Percentiles rank a stretch among this genome's conserved stretches.
These are phyloP conservation scores for Fusarium sp. DNA, from an alignment of 2,329 filamentous ascomycete species.

Conservation along the genomic window DNA sequence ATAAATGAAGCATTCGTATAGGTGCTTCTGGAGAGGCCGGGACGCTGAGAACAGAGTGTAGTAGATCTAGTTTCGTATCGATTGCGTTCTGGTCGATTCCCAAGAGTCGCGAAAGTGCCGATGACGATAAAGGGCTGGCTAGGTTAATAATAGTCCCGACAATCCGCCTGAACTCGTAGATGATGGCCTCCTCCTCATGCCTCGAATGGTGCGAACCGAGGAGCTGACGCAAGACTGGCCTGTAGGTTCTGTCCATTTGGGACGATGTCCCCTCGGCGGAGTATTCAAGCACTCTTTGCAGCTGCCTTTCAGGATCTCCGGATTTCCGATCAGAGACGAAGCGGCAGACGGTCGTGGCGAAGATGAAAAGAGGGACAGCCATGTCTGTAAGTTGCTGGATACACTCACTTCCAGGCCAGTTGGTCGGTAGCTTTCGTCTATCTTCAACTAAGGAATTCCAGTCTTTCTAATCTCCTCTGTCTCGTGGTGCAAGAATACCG, in stretches of 20 bases:
- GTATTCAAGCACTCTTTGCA: not conserved
- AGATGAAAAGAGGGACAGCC: not conserved
- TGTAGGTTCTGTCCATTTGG: rapidly evolving
- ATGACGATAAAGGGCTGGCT: not conserved
- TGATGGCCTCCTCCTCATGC: not conserved
- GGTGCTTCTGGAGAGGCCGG: not conserved
- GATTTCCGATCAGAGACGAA: not conserved
- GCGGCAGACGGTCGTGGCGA: not conserved
- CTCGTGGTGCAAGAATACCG: rapidly evolving
- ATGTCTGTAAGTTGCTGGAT: rapidly evolving
- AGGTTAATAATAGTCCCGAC: not conserved
- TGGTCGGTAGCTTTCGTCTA: rapidly evolving
- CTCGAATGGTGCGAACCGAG: not conserved
- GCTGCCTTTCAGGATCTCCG: not conserved
- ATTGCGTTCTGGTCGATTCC: not conserved
- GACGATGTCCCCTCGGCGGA: rapidly evolving
- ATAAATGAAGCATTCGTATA: not conserved
- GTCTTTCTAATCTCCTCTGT: rapidly evolving
- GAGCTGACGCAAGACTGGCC: not conserved
- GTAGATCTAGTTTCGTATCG: not conserved
- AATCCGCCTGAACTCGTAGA: not conserved
- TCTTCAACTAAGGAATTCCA: rapidly evolving
- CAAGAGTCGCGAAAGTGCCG: not conserved
- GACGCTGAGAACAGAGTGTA: not conserved
- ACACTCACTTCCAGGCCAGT: not conserved